Percentiles rank a stretch among this genome's conserved stretches.
Conservation (phyloP, 768 basidiomycete genomes). For the Dioszegia hungarica region DNA sequence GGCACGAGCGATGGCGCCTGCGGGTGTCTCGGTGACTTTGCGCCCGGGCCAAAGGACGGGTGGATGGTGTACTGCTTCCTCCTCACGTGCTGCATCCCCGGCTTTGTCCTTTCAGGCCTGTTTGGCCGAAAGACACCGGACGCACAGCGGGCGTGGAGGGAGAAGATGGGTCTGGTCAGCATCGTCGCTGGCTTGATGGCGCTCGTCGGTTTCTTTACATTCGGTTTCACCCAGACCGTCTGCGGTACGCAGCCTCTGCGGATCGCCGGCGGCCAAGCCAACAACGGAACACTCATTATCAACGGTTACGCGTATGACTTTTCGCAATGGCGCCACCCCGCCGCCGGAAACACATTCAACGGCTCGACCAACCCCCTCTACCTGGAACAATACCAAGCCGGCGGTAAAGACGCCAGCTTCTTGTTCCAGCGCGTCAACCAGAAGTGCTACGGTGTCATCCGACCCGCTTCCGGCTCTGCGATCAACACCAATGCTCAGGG, state of each 20-base stretch:
- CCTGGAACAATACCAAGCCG: slow-evolving; percentile 67
- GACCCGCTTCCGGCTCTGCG: slow-evolving; percentile 62
- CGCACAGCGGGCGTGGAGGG: slow-evolving; percentile 93
- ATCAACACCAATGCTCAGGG: slow-evolving; percentile 61
- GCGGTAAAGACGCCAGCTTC: slow-evolving; percentile 86
- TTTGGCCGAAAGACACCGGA: slow-evolving; percentile 87
- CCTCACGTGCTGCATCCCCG: slow-evolving; percentile 76
- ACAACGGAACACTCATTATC: slow-evolving; percentile 77
- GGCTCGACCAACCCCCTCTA: slow-evolving; percentile 79
- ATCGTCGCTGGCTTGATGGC: slow-evolving; percentile 83
- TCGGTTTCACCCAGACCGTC: slow-evolving; percentile 91
- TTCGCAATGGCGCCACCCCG: slow-evolving; percentile 76
- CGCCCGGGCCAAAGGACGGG: slow-evolving; percentile 80
- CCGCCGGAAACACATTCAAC: slow-evolving; percentile 63
- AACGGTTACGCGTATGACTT: slow-evolving; percentile 94
- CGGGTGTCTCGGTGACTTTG: slow-evolving; percentile 61
- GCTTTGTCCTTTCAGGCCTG: slow-evolving; percentile 61
- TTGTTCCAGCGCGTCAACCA: slow-evolving; percentile 89
- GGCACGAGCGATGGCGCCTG: slow-evolving; percentile 22
- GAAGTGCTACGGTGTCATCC: slow-evolving; percentile 73
- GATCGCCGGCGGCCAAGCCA: slow-evolving; percentile 72
- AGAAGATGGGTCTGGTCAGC: slow-evolving; percentile 88
- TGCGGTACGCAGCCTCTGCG: slow-evolving; percentile 83
- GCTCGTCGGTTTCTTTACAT: slow-evolving; percentile 92
- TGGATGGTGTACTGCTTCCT: slow-evolving; percentile 95